A percentile compares a stretch with the other conserved stretches of the same genome.
Evolutionary conservation across 116 monocot genomes (phyloP).

Genomic region (Trichopus zeylanicus): DNA sequence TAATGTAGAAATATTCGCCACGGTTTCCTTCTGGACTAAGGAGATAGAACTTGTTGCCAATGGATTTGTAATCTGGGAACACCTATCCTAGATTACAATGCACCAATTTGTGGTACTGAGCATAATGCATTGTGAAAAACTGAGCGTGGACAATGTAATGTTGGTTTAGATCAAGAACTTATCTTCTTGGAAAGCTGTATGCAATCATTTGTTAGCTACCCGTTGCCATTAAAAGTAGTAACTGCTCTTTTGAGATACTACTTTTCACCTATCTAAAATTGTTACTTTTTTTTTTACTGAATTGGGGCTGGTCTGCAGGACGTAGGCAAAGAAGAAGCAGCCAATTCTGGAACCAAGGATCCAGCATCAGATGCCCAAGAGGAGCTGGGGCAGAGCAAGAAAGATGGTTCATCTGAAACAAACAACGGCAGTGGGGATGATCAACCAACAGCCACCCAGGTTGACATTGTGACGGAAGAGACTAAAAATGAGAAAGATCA

Average conservation of each 20-base stretch:
- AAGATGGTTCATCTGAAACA: slow-evolving; percentile 19
- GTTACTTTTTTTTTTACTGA: neutral
- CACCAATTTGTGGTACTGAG: too few relatives aligned
- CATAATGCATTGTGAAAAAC: too few relatives aligned
- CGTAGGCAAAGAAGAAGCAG: slow-evolving; percentile 21
- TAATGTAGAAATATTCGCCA: neutral
- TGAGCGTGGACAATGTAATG: too few relatives aligned
- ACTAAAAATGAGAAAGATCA: slow-evolving; percentile 25
- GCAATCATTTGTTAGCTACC: too few relatives aligned
- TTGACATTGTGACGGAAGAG: slow-evolving; percentile 19
- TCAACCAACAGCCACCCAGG: slow-evolving; percentile 10
- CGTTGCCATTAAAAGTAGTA: neutral
- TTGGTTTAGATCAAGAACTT: too few relatives aligned
- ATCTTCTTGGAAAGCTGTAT: too few relatives aligned
- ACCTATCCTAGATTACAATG: too few relatives aligned
- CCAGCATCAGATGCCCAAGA: neutral
- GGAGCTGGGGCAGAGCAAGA: slow-evolving; percentile 11
- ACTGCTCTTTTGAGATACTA: neutral
- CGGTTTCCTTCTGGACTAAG: too few relatives aligned
- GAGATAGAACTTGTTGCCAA: too few relatives aligned
- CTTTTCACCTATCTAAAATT: neutral
- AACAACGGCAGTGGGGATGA: slow-evolving; percentile 14
- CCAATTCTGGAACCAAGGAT: slow-evolving; percentile 8
- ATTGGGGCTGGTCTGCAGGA: slow-evolving; percentile 28
- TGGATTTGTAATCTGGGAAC: too few relatives aligned